Evolutionary conservation across 176 grass and related monocot species (phyloP).

Genomic region (Zoysia japonica): DNA sequence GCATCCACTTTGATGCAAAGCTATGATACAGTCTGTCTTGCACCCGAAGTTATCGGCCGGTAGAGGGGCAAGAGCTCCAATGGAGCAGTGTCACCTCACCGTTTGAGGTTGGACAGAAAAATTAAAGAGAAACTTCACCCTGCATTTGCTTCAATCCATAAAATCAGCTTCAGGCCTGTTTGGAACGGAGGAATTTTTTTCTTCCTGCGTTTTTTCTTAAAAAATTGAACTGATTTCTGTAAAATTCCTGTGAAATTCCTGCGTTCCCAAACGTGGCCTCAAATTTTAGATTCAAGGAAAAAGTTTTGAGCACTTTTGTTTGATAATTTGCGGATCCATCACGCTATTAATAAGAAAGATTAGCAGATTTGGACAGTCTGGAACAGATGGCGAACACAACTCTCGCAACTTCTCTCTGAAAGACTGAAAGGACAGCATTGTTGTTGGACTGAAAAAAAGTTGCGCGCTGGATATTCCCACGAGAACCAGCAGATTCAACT

Average conservation of each 20-base stretch:
- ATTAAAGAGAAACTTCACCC: background rate
- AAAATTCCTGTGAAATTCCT: too few species aligned
- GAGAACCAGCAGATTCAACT: conserved; percentile 3
- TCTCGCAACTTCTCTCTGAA: conserved; percentile 13
- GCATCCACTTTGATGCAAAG: conserved; percentile 24
- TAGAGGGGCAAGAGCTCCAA: conserved; percentile 6
- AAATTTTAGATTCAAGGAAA: too few species aligned
- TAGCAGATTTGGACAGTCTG: conserved; percentile 7
- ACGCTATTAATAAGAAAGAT: background rate
- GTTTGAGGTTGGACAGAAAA: background rate
- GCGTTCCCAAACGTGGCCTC: too few species aligned
- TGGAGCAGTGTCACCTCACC: conserved; percentile 6
- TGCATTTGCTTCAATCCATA: background rate
- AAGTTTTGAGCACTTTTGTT: background rate
- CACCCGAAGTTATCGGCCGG: conserved; percentile 45
- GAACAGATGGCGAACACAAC: background rate
- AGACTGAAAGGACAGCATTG: background rate
- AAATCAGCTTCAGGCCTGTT: too few species aligned
- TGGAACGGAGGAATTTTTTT: too few species aligned
- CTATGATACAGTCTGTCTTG: conserved; percentile 39
- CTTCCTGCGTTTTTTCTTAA: too few species aligned
- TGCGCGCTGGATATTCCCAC: conserved; percentile 33
- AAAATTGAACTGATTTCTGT: too few species aligned
- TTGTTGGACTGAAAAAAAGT: conserved; percentile 2
- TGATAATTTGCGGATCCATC: background rate